Evolutionary conservation across 106 monocot species (phyloP).

Genomic region (Iris macrosiphon): DNA sequence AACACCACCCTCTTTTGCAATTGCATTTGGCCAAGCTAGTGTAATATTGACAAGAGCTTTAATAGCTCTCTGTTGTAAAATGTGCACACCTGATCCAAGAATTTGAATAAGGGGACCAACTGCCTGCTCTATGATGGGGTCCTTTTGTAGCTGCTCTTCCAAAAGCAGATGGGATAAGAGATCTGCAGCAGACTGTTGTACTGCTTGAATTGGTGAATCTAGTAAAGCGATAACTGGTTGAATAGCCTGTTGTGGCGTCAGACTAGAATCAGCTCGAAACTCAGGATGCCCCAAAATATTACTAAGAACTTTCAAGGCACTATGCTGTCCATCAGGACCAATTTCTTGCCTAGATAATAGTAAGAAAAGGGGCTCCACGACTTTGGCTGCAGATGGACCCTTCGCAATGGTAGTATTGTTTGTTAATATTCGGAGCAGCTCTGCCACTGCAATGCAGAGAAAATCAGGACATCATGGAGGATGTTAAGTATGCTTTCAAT

Average conservation of each 20-base stretch:
- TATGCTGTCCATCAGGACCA: slow-evolving; percentile 87
- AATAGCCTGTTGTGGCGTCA: slow-evolving; percentile 57
- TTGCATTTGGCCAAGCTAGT: slow-evolving; percentile 83
- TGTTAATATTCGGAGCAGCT: slow-evolving; percentile 90
- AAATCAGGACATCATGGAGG: slow-evolving; percentile 84
- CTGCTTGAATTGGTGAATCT: slow-evolving; percentile 66
- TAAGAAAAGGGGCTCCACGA: slow-evolving; percentile 75
- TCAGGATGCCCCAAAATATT: slow-evolving; percentile 94
- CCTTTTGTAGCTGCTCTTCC: slow-evolving; percentile 83
- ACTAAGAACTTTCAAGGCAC: slow-evolving; percentile 76
- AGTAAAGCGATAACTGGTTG: slow-evolving; percentile 82
- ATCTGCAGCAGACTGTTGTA: slow-evolving; percentile 93
- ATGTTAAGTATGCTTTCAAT: slow-evolving; percentile 81
- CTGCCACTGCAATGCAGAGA: slow-evolving; percentile 74
- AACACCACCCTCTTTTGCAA: slow-evolving; percentile 99
- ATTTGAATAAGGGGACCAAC: slow-evolving; percentile 83
- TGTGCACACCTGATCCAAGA: slow-evolving; percentile 72
- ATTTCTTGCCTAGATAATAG: slow-evolving; percentile 61
- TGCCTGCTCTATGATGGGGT: slow-evolving; percentile 76
- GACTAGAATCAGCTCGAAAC: slow-evolving; percentile 59
- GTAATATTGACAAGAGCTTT: slow-evolving; percentile 80
- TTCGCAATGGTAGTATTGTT: slow-evolving; percentile 96
- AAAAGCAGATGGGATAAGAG: slow-evolving; percentile 82
- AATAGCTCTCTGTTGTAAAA: slow-evolving; percentile 79
- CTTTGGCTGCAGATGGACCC: slow-evolving; percentile 75